Percentiles rank a stretch among this genome's conserved stretches.
Evolutionary conservation across 352 stramenopile species (phyloP).

Genomic region (Discostella stelligera): DNA sequence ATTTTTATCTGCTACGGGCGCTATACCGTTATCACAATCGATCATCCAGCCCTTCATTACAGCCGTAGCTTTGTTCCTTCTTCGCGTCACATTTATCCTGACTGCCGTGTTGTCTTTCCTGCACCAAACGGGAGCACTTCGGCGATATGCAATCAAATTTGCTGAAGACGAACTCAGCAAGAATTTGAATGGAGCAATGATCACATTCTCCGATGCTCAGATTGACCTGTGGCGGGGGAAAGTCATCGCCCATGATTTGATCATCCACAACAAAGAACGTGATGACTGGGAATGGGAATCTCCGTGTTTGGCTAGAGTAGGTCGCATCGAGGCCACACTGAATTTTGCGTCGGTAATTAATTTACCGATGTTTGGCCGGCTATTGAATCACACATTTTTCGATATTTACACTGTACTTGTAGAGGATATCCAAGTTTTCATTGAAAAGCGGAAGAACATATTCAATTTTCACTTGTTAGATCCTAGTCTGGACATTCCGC

Average conservation of each 20-base stretch:
- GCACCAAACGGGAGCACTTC: conserved; percentile 42
- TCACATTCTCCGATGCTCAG: conserved; percentile 65
- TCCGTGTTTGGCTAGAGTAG: conserved; percentile 66
- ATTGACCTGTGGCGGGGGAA: conserved; percentile 67
- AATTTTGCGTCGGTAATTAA: conserved; percentile 49
- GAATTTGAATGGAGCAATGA: conserved; percentile 59
- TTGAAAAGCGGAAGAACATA: conserved; percentile 71
- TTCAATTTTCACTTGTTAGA: conserved; percentile 81
- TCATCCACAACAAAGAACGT: conserved; percentile 71
- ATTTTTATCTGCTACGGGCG: conserved; percentile 32
- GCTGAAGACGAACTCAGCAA: conserved; percentile 59
- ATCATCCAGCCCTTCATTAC: conserved; percentile 36
- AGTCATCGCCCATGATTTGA: conserved; percentile 57
- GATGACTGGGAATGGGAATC: conserved; percentile 77
- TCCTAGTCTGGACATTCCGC: conserved; percentile 59
- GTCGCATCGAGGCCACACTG: conserved; percentile 58
- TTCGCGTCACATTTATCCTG: conserved; percentile 42
- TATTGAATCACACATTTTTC: conserved; percentile 52
- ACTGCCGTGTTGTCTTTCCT: conserved; percentile 41
- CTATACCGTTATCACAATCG: conserved; percentile 27
- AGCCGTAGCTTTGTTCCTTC: conserved; percentile 24
- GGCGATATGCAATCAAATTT: conserved; percentile 49
- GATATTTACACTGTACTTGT: conserved; percentile 70
- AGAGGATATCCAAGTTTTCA: conserved; percentile 77
- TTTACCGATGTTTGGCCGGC: conserved; percentile 24